Percentiles rank a stretch among this genome's conserved stretches.
Conservation (phyloP, 1,284 basidiomycete genomes). For the Ganoderma lucidum region DNA sequence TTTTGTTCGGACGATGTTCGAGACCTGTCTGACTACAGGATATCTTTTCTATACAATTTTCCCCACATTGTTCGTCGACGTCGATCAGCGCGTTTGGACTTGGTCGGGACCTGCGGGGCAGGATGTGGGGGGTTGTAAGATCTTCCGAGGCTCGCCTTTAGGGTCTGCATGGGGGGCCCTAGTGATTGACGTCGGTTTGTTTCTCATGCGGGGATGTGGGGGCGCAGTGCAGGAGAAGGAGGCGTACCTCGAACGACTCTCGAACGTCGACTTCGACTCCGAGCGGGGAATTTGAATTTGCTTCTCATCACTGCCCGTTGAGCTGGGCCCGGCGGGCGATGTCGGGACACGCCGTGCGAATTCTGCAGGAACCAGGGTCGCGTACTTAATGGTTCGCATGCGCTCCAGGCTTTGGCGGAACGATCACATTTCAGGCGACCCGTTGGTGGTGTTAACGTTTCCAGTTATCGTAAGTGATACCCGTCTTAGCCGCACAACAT, state of each 20-base stretch:
- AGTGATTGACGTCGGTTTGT: background rate
- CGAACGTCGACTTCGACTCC: background rate
- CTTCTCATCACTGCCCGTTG: background rate
- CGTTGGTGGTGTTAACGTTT: background rate
- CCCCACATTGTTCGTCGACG: background rate
- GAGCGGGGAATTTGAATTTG: too few species aligned
- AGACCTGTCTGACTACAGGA: background rate
- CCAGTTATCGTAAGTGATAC: background rate
- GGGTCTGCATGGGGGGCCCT: background rate
- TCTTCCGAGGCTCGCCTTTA: background rate
- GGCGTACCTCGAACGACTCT: background rate
- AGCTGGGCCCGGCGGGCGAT: background rate
- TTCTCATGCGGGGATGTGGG: background rate
- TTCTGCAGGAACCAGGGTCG: background rate
- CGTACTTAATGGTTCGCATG: background rate
- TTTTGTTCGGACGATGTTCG: background rate
- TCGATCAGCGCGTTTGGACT: background rate
- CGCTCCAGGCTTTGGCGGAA: background rate
- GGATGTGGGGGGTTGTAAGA: conserved; percentile 1
- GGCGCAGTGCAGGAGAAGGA: background rate
- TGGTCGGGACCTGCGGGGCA: background rate
- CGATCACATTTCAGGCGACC: background rate
- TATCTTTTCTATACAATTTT: background rate
- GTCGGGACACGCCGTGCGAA: background rate
- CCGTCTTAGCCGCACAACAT: background rate